Evolutionary conservation across 2,329 filamentous ascomycete genomes (phyloP), one percentile per base, ranked within the genome.

Genomic region (Fusarium globosum): DNA sequence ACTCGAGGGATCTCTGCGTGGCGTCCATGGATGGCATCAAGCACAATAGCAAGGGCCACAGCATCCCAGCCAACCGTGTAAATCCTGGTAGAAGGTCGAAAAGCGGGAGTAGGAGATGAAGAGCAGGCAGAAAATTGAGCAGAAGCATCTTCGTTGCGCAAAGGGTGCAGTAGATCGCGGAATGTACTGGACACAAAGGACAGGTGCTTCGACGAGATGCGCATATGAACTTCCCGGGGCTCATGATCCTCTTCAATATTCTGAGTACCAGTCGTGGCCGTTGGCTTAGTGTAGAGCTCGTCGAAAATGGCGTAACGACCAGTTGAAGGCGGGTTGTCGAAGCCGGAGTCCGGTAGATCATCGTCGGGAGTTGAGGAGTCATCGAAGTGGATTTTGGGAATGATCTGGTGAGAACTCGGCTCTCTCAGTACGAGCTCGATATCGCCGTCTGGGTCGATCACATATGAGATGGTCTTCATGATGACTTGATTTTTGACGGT

Each of bases 11-110:
- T 35, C 3, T 20, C 42, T 20, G 16, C 15, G 13, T 57, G 20
- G 6, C 55, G 59, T 1, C 56, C 56, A 18, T 73, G 69, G 2
- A 69, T 61, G 1, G 61, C 41, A 8, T 72, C 55, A 20, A 72
- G 35, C 2, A 73, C 35, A 0, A 72, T 28, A 1, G 45, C 21
- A 3, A 73, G 42, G 0, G 62, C 61, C 4, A 55, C 8, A 0
- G 20, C 36, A n/a, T 73, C 66, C 69, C 62, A 71, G 1, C 39
- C 49, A 11, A 11, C 63, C 4, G 58, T 16, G 15, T 18, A 4
- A 0, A 71, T 59, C 26, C 12, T 28, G 0, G 33, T 38, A 16
- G 39, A 0, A 21, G 28, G 33, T 13, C 20, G 33, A 21, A 20
- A 28, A 28, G 26, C 26, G 26, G 26, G 26, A 28, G 26, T 9